Base-by-base conservation (phyloP, 805 yeast genomes). In the Saccharomyces paradoxus region DNA sequence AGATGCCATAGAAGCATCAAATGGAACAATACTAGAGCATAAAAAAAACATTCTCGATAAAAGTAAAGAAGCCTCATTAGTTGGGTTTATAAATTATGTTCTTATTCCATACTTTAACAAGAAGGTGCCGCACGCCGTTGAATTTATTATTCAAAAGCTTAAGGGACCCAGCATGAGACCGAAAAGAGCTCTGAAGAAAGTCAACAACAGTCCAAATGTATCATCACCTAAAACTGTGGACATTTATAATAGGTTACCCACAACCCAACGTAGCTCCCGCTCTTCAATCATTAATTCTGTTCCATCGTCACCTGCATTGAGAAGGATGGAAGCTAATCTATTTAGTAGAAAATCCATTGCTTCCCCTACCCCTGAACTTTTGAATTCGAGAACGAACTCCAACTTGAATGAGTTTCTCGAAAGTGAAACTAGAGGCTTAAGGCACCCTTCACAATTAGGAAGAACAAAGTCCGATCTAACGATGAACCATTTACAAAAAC, bases 81-180 rank as follows among this genome's bases (percentile, higher is more conserved):
- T 66, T 21, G 82, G 81, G 3, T 82, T 80, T 60, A 65, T 80
- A 41, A 80, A 76, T 3, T 77, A 77, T 57, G 80, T 81, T 8
- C 55, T 82, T 2, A 72, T 81, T 1, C 86, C 86, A 0, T 80
- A 76, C 64, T 82, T 72, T 62, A 77, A 72, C 50, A 76, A 75
- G 54, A 75, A 70, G 55, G 65, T 80, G 3, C 86, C 86, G 0
- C 60, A 69, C 46, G 67, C 78, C 3, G 74, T 80, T 8, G 74
- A 73, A 50, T 76, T 74, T 55, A 67, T 81, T 24, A 69, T 80
- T 5, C 73, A 73, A 22, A 78, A 75, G 53, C 70, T 81, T 50
- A 81, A 79, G 55, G 80, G 78, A 13, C 79, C 78, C 63, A 74
- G 68, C 41, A 61, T 77, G 58, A 74, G 53, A 48, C 44, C 73